A percentile compares a stretch with the other conserved stretches of the same genome.
Conservation (phyloP, 495 filamentous ascomycete species). For the Neurospora sp. region DNA sequence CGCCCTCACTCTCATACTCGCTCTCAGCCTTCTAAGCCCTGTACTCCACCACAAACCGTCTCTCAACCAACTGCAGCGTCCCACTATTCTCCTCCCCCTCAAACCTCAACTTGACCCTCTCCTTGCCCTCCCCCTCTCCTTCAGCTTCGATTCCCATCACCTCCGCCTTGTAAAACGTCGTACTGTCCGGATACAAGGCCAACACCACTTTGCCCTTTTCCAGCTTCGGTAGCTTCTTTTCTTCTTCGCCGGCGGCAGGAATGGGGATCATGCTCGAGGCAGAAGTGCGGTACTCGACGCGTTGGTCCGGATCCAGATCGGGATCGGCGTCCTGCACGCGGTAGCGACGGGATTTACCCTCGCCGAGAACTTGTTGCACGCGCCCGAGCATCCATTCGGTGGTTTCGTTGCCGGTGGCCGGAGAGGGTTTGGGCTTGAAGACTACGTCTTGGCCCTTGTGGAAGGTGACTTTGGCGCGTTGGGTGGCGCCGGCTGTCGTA, state of each 20-base stretch:
- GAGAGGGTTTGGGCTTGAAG: slow-evolving; percentile 68
- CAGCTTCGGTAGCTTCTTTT: slow-evolving; percentile 40
- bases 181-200: slow-evolving; percentile 81
- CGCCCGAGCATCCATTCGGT: slow-evolving; percentile 82
- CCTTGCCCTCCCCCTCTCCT: slow-evolving; percentile 10
- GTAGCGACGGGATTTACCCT: slow-evolving; percentile 83
- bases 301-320: slow-evolving; percentile 57
- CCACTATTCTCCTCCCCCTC: slow-evolving; percentile 80
- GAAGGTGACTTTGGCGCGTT: slow-evolving; percentile 43
- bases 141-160: slow-evolving; percentile 60
- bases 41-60: slow-evolving; percentile 72
- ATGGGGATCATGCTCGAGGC: slow-evolving; percentile 80
- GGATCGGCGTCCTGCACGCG: slow-evolving; percentile 91
- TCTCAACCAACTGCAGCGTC: slow-evolving; percentile 66
- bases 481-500: slow-evolving; percentile 7
- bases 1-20: neutral
- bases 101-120: slow-evolving; percentile 58
- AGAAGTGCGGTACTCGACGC: slow-evolving; percentile 66
- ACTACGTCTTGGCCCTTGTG: slow-evolving; percentile 71
- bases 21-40: slow-evolving; percentile 5
- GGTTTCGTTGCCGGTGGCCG: slow-evolving; percentile 45
- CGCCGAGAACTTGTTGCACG: slow-evolving; percentile 72
- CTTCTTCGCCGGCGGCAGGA: slow-evolving; percentile 29
- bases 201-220: slow-evolving; percentile 70
- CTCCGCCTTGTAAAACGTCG: slow-evolving; percentile 94